A percentile compares a stretch with the other conserved stretches of the same genome.
Conservation (phyloP, 2,329 filamentous ascomycete species). For the Trichoderma sp. region DNA sequence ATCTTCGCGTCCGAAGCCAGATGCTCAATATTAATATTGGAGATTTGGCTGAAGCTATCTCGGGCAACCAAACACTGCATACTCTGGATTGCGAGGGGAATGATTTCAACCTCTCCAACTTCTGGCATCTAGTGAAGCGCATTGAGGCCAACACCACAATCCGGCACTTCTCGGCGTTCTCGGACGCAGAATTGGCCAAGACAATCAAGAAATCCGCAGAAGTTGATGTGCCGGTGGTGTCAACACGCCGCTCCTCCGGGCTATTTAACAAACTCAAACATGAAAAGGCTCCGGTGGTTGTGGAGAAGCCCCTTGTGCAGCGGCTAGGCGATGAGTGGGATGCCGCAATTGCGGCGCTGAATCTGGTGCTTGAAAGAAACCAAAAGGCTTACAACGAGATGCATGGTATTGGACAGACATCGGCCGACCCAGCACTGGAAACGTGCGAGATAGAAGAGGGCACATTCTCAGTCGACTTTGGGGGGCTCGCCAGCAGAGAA, state of each 20-base stretch:
- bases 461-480: slow-evolving; percentile 36
- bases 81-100: slow-evolving; percentile 57
- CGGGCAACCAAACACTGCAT: slow-evolving; percentile 47
- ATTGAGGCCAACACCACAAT: slow-evolving; percentile 44
- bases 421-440: slow-evolving; percentile 23
- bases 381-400: slow-evolving; percentile 29
- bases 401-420: background rate
- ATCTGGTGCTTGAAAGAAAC: slow-evolving; percentile 39
- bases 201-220: slow-evolving; percentile 37
- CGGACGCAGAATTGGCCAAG: slow-evolving; percentile 36
- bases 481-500: slow-evolving; percentile 37
- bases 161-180: slow-evolving; percentile 45
- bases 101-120: slow-evolving; percentile 52
- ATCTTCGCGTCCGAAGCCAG: slow-evolving; percentile 56
- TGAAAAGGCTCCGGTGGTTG: slow-evolving; percentile 31
- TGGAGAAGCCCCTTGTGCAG: slow-evolving; percentile 36
- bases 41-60: slow-evolving; percentile 50
- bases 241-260: slow-evolving; percentile 35
- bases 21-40: slow-evolving; percentile 54
- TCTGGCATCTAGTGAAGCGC: slow-evolving; percentile 46
- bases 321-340: slow-evolving; percentile 43
- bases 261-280: slow-evolving; percentile 34
- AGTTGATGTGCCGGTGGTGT: slow-evolving; percentile 29
- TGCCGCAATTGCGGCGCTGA: slow-evolving; percentile 33
- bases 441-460: slow-evolving; percentile 16